Evolutionary conservation across 2,329 filamentous ascomycete species (phyloP), one percentile per base, ranked within the genome.

Genomic region (Ampelomyces quisqualis): DNA sequence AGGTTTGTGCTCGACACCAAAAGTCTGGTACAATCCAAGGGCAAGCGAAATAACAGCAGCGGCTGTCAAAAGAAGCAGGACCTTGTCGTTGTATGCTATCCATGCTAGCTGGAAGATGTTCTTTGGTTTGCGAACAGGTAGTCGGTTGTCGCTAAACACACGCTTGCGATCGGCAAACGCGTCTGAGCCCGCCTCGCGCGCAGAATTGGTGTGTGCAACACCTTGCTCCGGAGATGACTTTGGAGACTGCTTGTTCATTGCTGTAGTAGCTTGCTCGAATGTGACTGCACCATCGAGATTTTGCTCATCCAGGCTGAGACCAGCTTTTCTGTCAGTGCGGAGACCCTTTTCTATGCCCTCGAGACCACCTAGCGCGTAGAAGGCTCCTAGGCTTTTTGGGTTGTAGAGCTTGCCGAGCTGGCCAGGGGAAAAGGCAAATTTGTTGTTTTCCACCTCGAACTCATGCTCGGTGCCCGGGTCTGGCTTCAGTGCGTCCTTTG

Each of bases 61-160:
- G 14, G 82, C 74, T 1, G 72, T 60, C 36, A 60, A 31, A 20
- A 60, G 40, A 8, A 60, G 45, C 67, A 89, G 72, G 8, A 90
- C 81, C 57, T 90, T 90, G 68, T 90, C 86, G 60, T 90, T 89
- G 69, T 88, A 88, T 1, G 86, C 85, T 57, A 88, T 85, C 86
- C 86, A 90, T 48, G 88, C 85, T 28, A 90, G 70, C 57, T 83
- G 75, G 45, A 85, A 73, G 36, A 90, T 81, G 26, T 74, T 82
- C 62, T 88, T 89, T 17, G 82, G 73, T 57, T 85, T 86, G 55
- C 80, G 80, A 51, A 80, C 81, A 0, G 86, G 86, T 23, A 90
- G 70, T 29, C 80, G 74, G 60, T 90, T 90, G 48, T 81, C 78
- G 38, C 80, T 81, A 61, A 81, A 90, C 6, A 90, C 73, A 23